Evolutionary conservation across 495 filamentous ascomycete species (phyloP).

Genomic region (Penicillium flavigenum): DNA sequence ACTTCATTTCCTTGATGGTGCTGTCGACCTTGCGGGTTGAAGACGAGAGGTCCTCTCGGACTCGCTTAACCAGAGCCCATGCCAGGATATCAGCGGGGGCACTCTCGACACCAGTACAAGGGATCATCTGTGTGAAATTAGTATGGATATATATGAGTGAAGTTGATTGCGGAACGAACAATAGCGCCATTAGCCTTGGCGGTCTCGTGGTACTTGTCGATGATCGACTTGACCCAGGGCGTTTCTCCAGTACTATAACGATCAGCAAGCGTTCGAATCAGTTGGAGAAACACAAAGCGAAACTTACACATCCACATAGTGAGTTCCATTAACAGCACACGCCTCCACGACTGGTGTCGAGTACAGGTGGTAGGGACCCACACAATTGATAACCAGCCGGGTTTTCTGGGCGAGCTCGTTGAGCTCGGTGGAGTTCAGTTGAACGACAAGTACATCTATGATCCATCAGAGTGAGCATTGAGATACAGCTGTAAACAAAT

Average conservation of each 20-base stretch:
- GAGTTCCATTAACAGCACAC: constrained; percentile 84
- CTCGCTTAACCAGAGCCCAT: constrained; percentile 63
- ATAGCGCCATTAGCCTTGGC: constrained; percentile 77
- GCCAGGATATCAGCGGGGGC: constrained; percentile 79
- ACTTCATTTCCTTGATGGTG: constrained; percentile 63
- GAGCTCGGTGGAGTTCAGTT: constrained; percentile 65
- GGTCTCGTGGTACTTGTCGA: constrained; percentile 72
- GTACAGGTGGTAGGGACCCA: constrained; percentile 79
- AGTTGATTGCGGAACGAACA: constrained; percentile 35
- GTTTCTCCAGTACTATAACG: constrained; percentile 70
- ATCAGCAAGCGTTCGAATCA: constrained; percentile 14
- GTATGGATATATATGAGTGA: constrained; percentile 1
- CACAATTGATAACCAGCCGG: constrained; percentile 73
- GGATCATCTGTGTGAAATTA: constrained; percentile 64
- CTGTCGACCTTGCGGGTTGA: constrained; percentile 59
- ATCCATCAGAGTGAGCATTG: constrained; percentile 7
- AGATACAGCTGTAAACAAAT: neutral
- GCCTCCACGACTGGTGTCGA: constrained; percentile 81
- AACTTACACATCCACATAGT: constrained; percentile 75
- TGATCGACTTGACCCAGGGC: constrained; percentile 75
- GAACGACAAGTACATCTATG: constrained; percentile 51
- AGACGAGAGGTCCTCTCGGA: constrained; percentile 58
- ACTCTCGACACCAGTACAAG: constrained; percentile 81
- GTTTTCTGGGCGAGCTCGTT: constrained; percentile 69
- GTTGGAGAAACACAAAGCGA: neutral